Conservation (phyloP, 148 eudicot genomes). For the Vaccinium corymbosum region DNA sequence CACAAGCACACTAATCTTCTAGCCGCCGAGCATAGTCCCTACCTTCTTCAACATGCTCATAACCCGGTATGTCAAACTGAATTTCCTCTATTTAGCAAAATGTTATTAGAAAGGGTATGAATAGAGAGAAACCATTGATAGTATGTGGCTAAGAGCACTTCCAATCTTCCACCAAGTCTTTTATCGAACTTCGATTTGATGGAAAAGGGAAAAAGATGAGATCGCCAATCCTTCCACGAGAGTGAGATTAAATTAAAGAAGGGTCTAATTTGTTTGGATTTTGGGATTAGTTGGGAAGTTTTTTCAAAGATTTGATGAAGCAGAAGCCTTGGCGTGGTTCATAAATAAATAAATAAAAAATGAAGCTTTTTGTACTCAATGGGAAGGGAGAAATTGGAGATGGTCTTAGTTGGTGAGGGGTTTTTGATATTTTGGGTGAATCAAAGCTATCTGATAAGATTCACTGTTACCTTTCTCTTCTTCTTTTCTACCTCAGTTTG, state of each 20-base stretch:
- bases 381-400: neutral
- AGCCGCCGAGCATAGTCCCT: conserved; percentile 90
- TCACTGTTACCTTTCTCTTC: neutral
- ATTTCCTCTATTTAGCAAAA: neutral
- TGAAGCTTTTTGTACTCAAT: neutral
- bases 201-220: neutral
- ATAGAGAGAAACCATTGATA: neutral
- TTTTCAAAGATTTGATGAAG: neutral
- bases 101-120: neutral
- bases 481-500: neutral
- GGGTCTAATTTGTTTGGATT: neutral
- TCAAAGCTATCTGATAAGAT: neutral
- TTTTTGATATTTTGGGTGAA: neutral
- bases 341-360: neutral
- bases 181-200: neutral
- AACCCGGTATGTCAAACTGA: conserved; percentile 56
- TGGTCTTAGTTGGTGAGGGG: neutral
- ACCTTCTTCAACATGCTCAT: conserved; percentile 97
- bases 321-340: neutral
- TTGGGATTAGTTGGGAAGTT: neutral
- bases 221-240: neutral
- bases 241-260: neutral
- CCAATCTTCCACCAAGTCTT: neutral
- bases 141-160: neutral
- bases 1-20: conserved; percentile 63